phyloP scores from a whole-genome alignment of 2,329 filamentous ascomycete genomes.

The Pseudophaeomoniella oleicola region DNA sequence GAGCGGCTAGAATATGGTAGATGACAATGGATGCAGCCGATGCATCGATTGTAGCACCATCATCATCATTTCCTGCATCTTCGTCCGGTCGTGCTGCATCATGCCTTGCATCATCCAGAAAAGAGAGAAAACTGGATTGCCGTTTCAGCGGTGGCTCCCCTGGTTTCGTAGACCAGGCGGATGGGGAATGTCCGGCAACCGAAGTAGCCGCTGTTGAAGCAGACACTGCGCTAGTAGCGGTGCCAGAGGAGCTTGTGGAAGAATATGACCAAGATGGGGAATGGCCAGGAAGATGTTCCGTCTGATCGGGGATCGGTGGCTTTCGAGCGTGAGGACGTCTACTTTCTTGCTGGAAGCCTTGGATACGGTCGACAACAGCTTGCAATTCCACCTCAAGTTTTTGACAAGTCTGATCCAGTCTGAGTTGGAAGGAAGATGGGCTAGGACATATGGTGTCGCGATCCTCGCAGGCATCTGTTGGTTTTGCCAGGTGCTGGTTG shows the following conservation, averaged over 20 bases:
- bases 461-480: too few relatives aligned
- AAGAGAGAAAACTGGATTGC: too few relatives aligned
- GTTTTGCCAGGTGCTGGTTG: too few relatives aligned
- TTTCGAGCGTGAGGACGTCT: not conserved
- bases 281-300: not conserved
- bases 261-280: not conserved
- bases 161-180: too few relatives aligned
- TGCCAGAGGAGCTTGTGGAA: not conserved
- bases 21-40: conserved; percentile 34
- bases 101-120: too few relatives aligned
- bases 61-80: too few relatives aligned
- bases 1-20: conserved; percentile 32
- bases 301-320: not conserved
- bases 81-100: too few relatives aligned
- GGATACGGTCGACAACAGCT: not conserved
- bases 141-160: too few relatives aligned
- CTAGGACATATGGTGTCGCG: too few relatives aligned
- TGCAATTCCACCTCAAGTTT: not conserved
- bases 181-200: too few relatives aligned
- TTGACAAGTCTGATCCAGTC: not conserved
- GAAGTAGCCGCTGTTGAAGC: not conserved
- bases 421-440: too few relatives aligned
- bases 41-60: not conserved
- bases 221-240: not conserved
- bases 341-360: not conserved